Evolutionary conservation across 2,329 filamentous ascomycete genomes (phyloP).

Genomic region (Teratosphaeria viscida): DNA sequence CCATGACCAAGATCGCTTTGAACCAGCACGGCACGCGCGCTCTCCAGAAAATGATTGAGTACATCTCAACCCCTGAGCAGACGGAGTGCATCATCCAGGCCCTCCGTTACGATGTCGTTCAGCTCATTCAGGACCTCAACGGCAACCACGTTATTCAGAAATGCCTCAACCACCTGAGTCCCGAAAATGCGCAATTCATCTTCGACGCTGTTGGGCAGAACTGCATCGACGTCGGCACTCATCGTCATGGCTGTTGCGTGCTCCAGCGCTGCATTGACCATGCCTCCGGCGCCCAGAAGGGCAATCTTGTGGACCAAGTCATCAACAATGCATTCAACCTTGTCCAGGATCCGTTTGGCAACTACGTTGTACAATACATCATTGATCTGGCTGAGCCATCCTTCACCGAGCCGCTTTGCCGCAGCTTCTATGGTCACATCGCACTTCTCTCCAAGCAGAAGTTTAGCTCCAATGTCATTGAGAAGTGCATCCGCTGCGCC

Average conservation of each 20-base stretch:
- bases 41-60: conserved; percentile 99
- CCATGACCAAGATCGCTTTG: conserved; percentile 85
- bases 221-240: conserved; percentile 85
- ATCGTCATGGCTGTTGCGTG: conserved; percentile 95
- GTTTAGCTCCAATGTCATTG: conserved; percentile 98
- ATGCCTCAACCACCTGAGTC: conserved; percentile 85
- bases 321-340: conserved; percentile 78
- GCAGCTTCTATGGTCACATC: conserved; percentile 65
- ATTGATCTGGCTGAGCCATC: conserved; percentile 76
- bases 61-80: conserved; percentile 75
- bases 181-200: conserved; percentile 85
- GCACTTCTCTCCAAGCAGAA: conserved; percentile 79
- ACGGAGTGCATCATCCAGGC: conserved; percentile 80
- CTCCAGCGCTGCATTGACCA: conserved; percentile 98
- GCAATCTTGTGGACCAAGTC: conserved; percentile 75
- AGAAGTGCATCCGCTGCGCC: conserved; percentile 80
- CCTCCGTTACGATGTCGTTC: conserved; percentile 73
- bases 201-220: conserved; percentile 84
- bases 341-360: conserved; percentile 94
- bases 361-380: conserved; percentile 98
- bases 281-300: conserved; percentile 79
- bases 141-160: conserved; percentile 99
- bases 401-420: conserved; percentile 83
- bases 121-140: conserved; percentile 93
- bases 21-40: conserved; percentile 97